phyloP scores from a whole-genome alignment of 1,284 basidiomycete species.

The Leccinum laetum region DNA sequence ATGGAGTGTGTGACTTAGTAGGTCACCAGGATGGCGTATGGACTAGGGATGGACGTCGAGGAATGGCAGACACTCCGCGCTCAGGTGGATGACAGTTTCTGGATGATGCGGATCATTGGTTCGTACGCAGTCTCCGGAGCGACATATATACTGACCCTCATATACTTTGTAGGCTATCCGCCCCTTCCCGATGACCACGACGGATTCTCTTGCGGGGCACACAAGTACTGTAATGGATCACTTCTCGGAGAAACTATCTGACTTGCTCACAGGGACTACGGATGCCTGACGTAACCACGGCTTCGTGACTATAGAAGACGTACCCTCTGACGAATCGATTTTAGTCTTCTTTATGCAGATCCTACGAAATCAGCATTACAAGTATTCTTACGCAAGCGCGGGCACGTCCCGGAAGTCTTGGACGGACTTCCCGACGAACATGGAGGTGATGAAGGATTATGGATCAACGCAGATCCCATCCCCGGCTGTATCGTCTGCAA shows the following conservation, averaged over 20 bases:
- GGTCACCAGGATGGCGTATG: slow-evolving; percentile 68
- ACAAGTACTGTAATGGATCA: slow-evolving; percentile 52
- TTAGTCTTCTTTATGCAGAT: slow-evolving; percentile 79
- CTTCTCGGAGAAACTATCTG: slow-evolving; percentile 8
- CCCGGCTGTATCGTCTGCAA: slow-evolving; percentile 81
- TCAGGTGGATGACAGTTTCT: slow-evolving; percentile 81
- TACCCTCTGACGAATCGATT: slow-evolving; percentile 9
- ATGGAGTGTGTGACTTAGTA: slow-evolving; percentile 1
- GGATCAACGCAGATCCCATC: slow-evolving; percentile 81
- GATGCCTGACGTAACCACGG: slow-evolving; percentile 72
- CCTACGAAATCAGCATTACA: slow-evolving; percentile 77
- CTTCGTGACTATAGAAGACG: background rate
- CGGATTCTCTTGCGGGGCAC: slow-evolving; percentile 83
- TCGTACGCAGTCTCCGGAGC: slow-evolving; percentile 11
- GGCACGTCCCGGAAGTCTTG: slow-evolving; percentile 35
- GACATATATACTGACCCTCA: background rate
- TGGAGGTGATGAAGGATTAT: slow-evolving; percentile 57
- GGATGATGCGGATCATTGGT: slow-evolving; percentile 86
- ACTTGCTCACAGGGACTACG: slow-evolving; percentile 64
- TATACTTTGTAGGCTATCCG: slow-evolving; percentile 64
- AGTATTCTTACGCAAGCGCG: slow-evolving; percentile 64
- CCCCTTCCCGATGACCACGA: slow-evolving; percentile 76
- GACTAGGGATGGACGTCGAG: slow-evolving; percentile 66
- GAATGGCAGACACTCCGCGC: slow-evolving; percentile 69
- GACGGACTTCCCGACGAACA: slow-evolving; percentile 48